Conservation (phyloP, 1,284 basidiomycete genomes). For the Microbotryum intermedium region DNA sequence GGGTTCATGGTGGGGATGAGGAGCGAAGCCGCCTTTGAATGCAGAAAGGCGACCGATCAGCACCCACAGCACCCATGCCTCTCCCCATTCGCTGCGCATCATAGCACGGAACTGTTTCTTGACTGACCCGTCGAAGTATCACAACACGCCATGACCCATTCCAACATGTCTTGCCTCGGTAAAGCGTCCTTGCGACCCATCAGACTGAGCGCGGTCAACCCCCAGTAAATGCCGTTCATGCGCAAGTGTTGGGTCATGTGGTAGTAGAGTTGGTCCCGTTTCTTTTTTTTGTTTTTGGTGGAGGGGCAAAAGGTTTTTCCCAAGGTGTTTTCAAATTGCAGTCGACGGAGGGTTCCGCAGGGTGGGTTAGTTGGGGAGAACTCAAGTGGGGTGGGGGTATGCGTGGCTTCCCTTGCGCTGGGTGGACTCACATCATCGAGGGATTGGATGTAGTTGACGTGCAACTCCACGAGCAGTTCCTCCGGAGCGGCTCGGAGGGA, state of each 20-base stretch:
- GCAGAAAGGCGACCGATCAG: not conserved
- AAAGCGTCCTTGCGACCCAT: conserved; percentile 71
- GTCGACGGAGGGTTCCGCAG: not conserved
- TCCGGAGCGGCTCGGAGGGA: not conserved
- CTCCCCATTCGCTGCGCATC: not conserved
- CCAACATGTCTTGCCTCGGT: conserved; percentile 70
- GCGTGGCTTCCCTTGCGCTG: not conserved
- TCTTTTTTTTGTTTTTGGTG: conserved; percentile 54
- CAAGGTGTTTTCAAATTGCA: too few species aligned
- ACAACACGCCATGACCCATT: conserved; percentile 90
- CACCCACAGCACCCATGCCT: too few species aligned
- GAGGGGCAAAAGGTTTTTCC: not conserved
- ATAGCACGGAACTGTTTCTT: not conserved
- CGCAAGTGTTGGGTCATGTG: conserved; percentile 89
- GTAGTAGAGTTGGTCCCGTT: conserved; percentile 78
- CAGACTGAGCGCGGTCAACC: conserved; percentile 72
- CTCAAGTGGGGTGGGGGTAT: not conserved
- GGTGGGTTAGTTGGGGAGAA: not conserved
- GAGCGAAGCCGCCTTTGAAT: conserved; percentile 73
- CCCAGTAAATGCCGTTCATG: conserved; percentile 96
- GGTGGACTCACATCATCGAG: conserved; percentile 52
- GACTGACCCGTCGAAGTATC: conserved; percentile 69
- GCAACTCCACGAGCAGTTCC: conserved; percentile 45
- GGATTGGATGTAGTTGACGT: conserved; percentile 64
- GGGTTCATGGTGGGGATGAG: conserved; percentile 86